Evolutionary conservation across 768 basidiomycete species (phyloP).

Genomic region (Russula earlei): DNA sequence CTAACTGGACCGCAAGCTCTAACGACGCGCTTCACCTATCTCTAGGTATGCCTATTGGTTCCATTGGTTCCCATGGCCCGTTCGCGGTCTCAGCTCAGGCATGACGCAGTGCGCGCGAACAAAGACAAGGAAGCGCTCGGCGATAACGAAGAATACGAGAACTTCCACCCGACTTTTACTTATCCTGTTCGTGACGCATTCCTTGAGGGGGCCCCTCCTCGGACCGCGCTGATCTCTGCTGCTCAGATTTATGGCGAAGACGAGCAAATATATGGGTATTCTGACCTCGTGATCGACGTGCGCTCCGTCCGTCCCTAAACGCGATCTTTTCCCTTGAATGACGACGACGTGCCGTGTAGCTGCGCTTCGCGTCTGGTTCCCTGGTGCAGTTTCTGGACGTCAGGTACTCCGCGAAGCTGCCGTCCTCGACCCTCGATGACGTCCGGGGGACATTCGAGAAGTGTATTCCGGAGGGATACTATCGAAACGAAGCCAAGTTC

Average conservation of each 20-base stretch:
- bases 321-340: background rate
- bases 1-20: slow-evolving; percentile 72
- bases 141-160: slow-evolving; percentile 49
- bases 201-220: background rate
- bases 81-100: background rate
- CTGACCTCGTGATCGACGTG: slow-evolving; percentile 76
- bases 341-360: slow-evolving; percentile 33
- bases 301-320: slow-evolving; percentile 21
- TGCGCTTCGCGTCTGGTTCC: slow-evolving; percentile 83
- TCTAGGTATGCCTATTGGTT: slow-evolving; percentile 58
- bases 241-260: slow-evolving; percentile 87
- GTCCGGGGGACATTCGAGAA: slow-evolving; percentile 66
- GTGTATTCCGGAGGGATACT: slow-evolving; percentile 77
- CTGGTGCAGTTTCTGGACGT: slow-evolving; percentile 68
- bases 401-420: slow-evolving; percentile 57
- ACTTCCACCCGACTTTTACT: slow-evolving; percentile 84
- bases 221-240: background rate
- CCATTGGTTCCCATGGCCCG: background rate
- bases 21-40: slow-evolving; percentile 70
- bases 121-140: slow-evolving; percentile 51
- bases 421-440: slow-evolving; percentile 70
- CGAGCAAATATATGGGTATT: slow-evolving; percentile 93
- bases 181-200: slow-evolving; percentile 87
- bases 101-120: slow-evolving; percentile 50
- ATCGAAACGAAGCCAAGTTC: slow-evolving; percentile 60